phyloP scores from a whole-genome alignment of 148 eudicot species.

The Persicaria tinctoria region DNA sequence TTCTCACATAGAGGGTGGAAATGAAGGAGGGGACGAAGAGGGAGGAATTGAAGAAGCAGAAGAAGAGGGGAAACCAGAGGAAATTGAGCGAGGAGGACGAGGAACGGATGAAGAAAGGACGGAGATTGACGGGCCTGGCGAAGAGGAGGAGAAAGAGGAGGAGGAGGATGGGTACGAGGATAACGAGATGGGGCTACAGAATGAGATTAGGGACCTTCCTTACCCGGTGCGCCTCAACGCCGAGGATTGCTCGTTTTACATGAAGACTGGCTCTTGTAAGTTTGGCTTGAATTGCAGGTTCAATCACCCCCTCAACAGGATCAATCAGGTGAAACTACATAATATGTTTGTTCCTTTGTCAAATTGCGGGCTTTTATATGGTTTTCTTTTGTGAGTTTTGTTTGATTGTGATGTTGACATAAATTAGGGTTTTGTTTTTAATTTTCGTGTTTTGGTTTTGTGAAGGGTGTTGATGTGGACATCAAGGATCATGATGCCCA shows the following conservation, averaged over 20 bases:
- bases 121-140: not conserved
- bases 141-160: slow-evolving; percentile 3
- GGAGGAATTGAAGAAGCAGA: not conserved
- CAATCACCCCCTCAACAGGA: slow-evolving; percentile 34
- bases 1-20: not conserved
- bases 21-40: not conserved
- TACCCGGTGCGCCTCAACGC: slow-evolving; percentile 39
- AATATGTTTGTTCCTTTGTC: not conserved
- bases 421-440: slow-evolving; percentile 6
- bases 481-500: slow-evolving; percentile 23
- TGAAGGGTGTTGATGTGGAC: slow-evolving; percentile 21
- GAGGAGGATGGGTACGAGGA: not conserved
- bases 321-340: slow-evolving; percentile 26
- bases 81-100: slow-evolving; percentile 17
- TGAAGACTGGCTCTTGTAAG: slow-evolving; percentile 55
- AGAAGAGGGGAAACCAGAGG: slow-evolving; percentile 1
- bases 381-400: not conserved
- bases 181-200: not conserved
- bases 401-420: slow-evolving; percentile 1
- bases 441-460: not conserved
- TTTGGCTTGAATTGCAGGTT: slow-evolving; percentile 54
- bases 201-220: not conserved
- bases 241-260: slow-evolving; percentile 44
- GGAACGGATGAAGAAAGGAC: slow-evolving; percentile 10
- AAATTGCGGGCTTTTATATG: not conserved